These are phyloP conservation scores for Chlamydomonas incerta DNA, from an alignment of 139 green algal species.

Conservation along the genomic window DNA sequence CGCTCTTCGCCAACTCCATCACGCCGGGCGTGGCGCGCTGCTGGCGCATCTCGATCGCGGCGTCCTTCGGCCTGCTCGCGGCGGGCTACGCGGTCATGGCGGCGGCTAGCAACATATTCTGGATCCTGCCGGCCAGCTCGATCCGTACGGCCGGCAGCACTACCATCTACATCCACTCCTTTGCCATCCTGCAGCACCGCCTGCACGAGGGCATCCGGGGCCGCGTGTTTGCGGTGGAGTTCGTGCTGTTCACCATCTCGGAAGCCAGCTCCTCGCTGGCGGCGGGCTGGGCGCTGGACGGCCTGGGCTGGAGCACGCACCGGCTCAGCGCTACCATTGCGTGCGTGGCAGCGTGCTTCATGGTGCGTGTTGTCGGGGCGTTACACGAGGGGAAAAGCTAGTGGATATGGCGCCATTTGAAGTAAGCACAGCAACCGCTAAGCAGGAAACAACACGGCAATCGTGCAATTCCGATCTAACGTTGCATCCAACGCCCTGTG, in stretches of 20 bases:
- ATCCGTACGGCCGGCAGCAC: background rate
- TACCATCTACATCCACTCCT: background rate
- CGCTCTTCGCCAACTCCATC: slow-evolving; percentile 4
- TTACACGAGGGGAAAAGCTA: too few species aligned
- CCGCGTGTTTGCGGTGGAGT: slow-evolving; percentile 20
- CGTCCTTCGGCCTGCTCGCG: background rate
- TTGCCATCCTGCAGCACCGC: slow-evolving; percentile 13
- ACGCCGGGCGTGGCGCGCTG: background rate
- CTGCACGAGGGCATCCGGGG: slow-evolving; percentile 8
- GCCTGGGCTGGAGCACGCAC: slow-evolving; percentile 13
- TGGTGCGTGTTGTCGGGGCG: too few species aligned
- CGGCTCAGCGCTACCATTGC: slow-evolving; percentile 7
- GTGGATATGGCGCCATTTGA: too few species aligned
- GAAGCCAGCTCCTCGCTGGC: background rate
- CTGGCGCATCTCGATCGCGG: slow-evolving; percentile 13
- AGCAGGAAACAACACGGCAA: too few species aligned
- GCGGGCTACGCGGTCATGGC: background rate
- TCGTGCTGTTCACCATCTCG: slow-evolving; percentile 17
- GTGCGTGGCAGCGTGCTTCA: background rate
- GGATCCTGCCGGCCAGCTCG: background rate
- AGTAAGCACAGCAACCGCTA: too few species aligned
- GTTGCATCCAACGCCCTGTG: too few species aligned
- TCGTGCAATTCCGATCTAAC: too few species aligned
- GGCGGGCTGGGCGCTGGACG: slow-evolving; percentile 11
- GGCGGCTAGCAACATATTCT: background rate